phyloP scores from a whole-genome alignment of 129 eudicot genomes.

The Chrysanthemum makinoi region DNA sequence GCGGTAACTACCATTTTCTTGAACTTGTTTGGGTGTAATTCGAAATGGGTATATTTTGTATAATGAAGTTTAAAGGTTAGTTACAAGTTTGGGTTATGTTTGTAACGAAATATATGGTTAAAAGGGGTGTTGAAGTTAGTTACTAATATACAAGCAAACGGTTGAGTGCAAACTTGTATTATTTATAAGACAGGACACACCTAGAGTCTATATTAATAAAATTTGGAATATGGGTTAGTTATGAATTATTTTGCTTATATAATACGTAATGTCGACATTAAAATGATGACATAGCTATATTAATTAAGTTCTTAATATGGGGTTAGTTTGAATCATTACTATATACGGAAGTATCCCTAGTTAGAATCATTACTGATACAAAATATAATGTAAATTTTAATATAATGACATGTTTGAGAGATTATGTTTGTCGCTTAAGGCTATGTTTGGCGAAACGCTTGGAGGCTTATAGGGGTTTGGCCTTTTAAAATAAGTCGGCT shows the following conservation, averaged over 20 bases:
- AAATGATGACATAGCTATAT: too few relatives aligned
- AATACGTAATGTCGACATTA: background rate
- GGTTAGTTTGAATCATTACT: too few relatives aligned
- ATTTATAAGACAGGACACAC: constrained; percentile 15
- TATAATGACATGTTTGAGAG: too few relatives aligned
- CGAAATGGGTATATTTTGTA: background rate
- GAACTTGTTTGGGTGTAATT: background rate
- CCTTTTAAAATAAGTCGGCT: too few relatives aligned
- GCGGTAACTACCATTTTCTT: constrained; percentile 40
- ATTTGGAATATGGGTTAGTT: background rate
- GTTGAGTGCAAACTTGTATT: constrained; percentile 32
- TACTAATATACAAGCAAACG: constrained; percentile 18
- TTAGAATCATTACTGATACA: too few relatives aligned
- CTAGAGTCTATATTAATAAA: constrained; percentile 16
- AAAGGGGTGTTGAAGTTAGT: constrained; percentile 16
- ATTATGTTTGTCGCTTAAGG: too few relatives aligned
- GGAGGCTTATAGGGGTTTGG: too few relatives aligned
- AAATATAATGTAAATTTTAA: too few relatives aligned
- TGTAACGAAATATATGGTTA: constrained; percentile 38
- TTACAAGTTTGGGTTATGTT: constrained; percentile 25
- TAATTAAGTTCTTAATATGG: too few relatives aligned
- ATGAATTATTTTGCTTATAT: constrained; percentile 9
- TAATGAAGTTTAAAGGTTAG: constrained; percentile 24
- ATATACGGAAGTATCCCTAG: too few relatives aligned
- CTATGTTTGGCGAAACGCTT: too few relatives aligned